phyloP scores from a whole-genome alignment of 805 yeast genomes.

The Monosporozyma aerobia region DNA sequence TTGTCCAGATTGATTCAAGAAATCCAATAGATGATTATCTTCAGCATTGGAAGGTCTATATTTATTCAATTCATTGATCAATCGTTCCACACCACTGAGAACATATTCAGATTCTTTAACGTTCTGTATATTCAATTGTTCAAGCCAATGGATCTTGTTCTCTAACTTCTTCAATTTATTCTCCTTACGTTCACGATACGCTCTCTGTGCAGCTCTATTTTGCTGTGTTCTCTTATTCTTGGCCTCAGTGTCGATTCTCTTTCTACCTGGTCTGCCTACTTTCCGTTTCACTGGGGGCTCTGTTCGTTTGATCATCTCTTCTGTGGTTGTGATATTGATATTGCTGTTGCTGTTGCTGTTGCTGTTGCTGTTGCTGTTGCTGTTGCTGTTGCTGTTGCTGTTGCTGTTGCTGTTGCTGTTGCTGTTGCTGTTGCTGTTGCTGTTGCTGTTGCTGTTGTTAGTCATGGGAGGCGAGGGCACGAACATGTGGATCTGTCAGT shows the following conservation, averaged over 20 bases:
- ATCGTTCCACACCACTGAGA: conserved; percentile 31
- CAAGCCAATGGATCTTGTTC: conserved; percentile 62
- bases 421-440: too few species aligned
- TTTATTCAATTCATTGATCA: conserved; percentile 66
- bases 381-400: too few species aligned
- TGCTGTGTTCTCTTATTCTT: conserved; percentile 90
- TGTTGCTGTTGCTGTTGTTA: neutral
- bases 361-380: too few species aligned
- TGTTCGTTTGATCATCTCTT: conserved; percentile 4
- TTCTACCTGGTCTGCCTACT: conserved; percentile 63
- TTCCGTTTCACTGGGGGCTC: conserved; percentile 7
- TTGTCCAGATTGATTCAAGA: neutral
- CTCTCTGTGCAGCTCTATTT: conserved; percentile 97
- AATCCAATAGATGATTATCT: neutral
- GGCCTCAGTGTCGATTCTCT: conserved; percentile 69
- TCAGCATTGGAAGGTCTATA: conserved; percentile 14
- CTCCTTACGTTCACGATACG: conserved; percentile 91
- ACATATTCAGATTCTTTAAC: conserved; percentile 65
- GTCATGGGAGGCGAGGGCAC: neutral
- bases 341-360: neutral
- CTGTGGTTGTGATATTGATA: neutral
- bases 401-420: too few species aligned
- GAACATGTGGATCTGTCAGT: neutral
- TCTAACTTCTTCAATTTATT: conserved; percentile 77
- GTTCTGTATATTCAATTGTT: conserved; percentile 59